These are phyloP conservation scores for Kwoniella shivajii DNA, from an alignment of 1,284 basidiomycete genomes.

Conservation along the genomic window DNA sequence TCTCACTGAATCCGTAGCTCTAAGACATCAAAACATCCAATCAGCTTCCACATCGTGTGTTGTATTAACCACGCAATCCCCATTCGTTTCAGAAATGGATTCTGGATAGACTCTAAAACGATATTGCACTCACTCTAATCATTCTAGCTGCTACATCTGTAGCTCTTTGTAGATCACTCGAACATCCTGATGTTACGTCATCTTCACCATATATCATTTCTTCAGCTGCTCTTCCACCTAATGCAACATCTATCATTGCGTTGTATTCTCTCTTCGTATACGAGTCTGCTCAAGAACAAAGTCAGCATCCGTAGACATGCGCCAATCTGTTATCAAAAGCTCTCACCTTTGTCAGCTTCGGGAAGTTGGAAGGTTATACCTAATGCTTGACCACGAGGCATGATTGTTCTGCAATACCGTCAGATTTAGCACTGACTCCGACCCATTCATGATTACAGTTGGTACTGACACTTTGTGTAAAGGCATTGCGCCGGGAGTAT, in stretches of 20 bases:
- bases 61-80: not conserved
- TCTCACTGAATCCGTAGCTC: slow-evolving; percentile 80
- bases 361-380: slow-evolving; percentile 87
- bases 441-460: not conserved
- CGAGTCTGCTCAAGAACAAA: slow-evolving; percentile 39
- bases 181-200: slow-evolving; percentile 86
- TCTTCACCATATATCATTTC: slow-evolving; percentile 87
- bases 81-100: no score
- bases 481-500: slow-evolving; percentile 90
- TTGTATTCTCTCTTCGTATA: slow-evolving; percentile 50
- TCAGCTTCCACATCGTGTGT: slow-evolving; percentile 1
- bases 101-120: not conserved
- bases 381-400: slow-evolving; percentile 88
- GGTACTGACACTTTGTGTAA: slow-evolving; percentile 75
- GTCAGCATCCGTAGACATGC: slow-evolving; percentile 1
- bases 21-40: slow-evolving; percentile 13
- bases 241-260: slow-evolving; percentile 76
- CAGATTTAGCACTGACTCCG: slow-evolving; percentile 7
- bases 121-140: slow-evolving; percentile 69
- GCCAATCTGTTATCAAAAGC: not conserved
- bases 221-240: slow-evolving; percentile 92
- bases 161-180: slow-evolving; percentile 77
- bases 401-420: slow-evolving; percentile 67
- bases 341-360: slow-evolving; percentile 66
- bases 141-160: slow-evolving; percentile 79